A percentile compares a stretch with the other conserved stretches of the same genome.
Conservation (phyloP, 1,139 yeast species). For the Pneumocystis oryctolagi region DNA sequence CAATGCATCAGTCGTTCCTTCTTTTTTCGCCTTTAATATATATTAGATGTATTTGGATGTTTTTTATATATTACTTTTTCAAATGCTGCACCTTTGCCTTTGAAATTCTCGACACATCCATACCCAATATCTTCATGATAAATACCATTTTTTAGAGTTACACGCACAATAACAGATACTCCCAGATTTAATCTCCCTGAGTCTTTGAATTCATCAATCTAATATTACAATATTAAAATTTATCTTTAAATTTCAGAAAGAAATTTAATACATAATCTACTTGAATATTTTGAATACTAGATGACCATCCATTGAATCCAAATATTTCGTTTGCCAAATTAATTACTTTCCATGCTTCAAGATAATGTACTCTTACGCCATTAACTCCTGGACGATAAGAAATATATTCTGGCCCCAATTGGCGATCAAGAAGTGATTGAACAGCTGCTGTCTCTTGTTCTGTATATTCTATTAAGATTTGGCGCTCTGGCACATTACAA, state of each 20-base stretch:
- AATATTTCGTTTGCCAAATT: slow-evolving; percentile 47
- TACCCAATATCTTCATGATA: slow-evolving; percentile 67
- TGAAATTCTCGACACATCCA: slow-evolving; percentile 55
- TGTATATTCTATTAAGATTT: slow-evolving; percentile 12
- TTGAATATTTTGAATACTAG: slow-evolving; percentile 30
- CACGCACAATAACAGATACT: slow-evolving; percentile 56
- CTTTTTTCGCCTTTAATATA: slow-evolving; percentile 39
- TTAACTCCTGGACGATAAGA: slow-evolving; percentile 57
- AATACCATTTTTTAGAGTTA: slow-evolving; percentile 56
- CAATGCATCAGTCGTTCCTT: slow-evolving; percentile 64
- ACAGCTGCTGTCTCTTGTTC: slow-evolving; percentile 16
- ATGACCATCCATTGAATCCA: slow-evolving; percentile 56
- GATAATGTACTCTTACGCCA: slow-evolving; percentile 26
- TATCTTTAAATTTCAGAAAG: background rate
- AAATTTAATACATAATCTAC: slow-evolving; percentile 19
- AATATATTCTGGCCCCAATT: slow-evolving; percentile 78
- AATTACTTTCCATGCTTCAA: slow-evolving; percentile 35
- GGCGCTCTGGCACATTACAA: background rate
- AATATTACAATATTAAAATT: background rate
- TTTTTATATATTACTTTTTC: slow-evolving; percentile 33
- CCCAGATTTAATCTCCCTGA: slow-evolving; percentile 32
- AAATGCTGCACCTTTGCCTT: slow-evolving; percentile 48
- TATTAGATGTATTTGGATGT: background rate
- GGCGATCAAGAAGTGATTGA: slow-evolving; percentile 18
- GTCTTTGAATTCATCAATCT: slow-evolving; percentile 23